A percentile compares a stretch with the other conserved stretches of the same genome.
phyloP scores from a whole-genome alignment of 345 rosid genomes.

The Citrus maxima region DNA sequence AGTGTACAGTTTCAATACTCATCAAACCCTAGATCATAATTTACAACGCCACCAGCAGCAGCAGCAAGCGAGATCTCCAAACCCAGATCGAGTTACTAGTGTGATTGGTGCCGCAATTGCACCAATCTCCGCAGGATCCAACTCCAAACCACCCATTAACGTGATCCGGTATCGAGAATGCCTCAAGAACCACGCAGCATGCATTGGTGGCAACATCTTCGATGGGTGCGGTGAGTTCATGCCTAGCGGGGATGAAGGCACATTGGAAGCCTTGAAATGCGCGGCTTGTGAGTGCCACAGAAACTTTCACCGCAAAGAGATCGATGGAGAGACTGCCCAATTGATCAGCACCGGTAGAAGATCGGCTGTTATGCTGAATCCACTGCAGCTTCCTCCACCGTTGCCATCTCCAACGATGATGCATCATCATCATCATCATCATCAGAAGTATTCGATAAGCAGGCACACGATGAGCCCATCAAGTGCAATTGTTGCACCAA shows the following conservation, averaged over 20 bases:
- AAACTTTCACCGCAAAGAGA: conserved; percentile 84
- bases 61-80: conserved; percentile 26
- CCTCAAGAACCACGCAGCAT: conserved; percentile 87
- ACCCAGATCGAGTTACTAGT: conserved; percentile 34
- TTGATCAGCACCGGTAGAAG: conserved; percentile 18
- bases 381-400: conserved; percentile 57
- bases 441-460: conserved; percentile 23
- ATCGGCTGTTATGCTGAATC: conserved; percentile 34
- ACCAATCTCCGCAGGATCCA: conserved; percentile 30
- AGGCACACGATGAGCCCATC: conserved; percentile 39
- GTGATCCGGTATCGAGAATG: conserved; percentile 65
- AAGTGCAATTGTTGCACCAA: conserved; percentile 55
- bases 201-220: conserved; percentile 70
- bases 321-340: conserved; percentile 43
- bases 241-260: conserved; percentile 92
- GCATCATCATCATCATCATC: conserved; percentile 28
- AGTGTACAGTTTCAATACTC: conserved; percentile 35
- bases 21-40: conserved; percentile 76
- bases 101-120: conserved; percentile 15
- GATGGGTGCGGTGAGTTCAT: conserved; percentile 99
- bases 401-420: conserved; percentile 37
- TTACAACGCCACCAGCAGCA: conserved; percentile 21
- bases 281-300: conserved; percentile 98
- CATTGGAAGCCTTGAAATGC: conserved; percentile 74
- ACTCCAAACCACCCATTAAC: conserved; percentile 28